Base-by-base conservation (phyloP, 2,329 filamentous ascomycete genomes). In the Sphaerulina musiva region DNA sequence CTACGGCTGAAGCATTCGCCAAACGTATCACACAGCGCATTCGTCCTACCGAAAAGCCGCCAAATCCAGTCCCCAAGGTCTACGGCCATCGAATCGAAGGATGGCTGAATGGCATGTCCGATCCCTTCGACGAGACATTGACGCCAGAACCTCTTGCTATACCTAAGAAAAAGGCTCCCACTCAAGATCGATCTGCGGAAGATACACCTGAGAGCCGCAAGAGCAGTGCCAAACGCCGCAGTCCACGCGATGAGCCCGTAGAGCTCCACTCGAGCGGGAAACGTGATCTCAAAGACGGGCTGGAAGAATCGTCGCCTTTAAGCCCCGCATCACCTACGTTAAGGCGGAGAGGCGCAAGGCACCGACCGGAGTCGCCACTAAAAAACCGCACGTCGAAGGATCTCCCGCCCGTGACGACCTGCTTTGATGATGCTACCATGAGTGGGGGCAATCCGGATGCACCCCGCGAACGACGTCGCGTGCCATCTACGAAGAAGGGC, bases 51-150 rank as follows among this genome's bases (percentile, higher is more conserved):
- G 42, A 53, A 11, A 57, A 48, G 40, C 53, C 62, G 29, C 48
- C 59, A 6, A 53, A 58, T 20, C 55, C 66, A 26, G 53, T 55
- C 11, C 68, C 72, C 17, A 75, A 75, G 44, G 71, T 76, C 11
- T 74, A 76, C 53, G 73, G 71, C 17, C 76, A 64, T 49, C 80
- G 80, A 46, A 78, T 85, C 26, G 79, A 84, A 67, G 79, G 80
- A 46, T 85, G 82, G 82, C 74, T 85, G 5, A 76, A 76, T 66
- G 59, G 54, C 14, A 68, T 63, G 48, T 57, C 68, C 14, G 61
- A 69, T 61, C 68, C 68, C 7, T 69, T 70, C 57, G 59, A 71
- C 47, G 73, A 73, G 36, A 68, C 70, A 3, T 48, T 66, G 10
- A 62, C 64, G 7, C 67, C 68, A 3, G 63, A 68, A 29, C 66